Base-by-base conservation (phyloP, 1,284 basidiomycete genomes). In the Quambalaria eucalypti region DNA sequence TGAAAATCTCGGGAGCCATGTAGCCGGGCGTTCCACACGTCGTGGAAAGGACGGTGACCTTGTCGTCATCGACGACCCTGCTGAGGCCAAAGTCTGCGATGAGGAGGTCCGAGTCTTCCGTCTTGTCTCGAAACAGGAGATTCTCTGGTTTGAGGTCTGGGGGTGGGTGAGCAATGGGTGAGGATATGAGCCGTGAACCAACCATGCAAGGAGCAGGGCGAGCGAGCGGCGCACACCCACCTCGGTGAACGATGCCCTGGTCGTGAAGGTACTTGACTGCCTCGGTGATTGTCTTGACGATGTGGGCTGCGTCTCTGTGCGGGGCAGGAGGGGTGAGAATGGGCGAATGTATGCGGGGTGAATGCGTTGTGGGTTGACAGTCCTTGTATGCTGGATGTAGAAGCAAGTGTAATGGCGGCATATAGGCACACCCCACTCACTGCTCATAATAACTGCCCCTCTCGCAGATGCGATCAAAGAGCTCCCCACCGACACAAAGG, bases 1-100 rank as follows among this genome's bases (percentile, higher is more conserved):
- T 87, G 82, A 98, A 98, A 67, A 98, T 96, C 77, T 96, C 93
- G 0, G 93, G 92, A 0, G 93, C 91, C 93, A 97, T 97, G 78
- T 98, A 97, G 42, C 76, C 88, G 9, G 87, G 87, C 1, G 88
- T 90, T 8, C 93, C 93, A 68, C 93, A 98, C 25, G 96, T 89
- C 71, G 96, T 95, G 2, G 91, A 96, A 56, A 97, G 80, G 62
- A 87, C 80, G 51, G 84, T 87, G 67, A 93, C 83, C 75, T 90
- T 90, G 59, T 89, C 86, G 64, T 92, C 90, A 33, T 95, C 87
- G 79, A 98, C 86, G 23, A 95, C 82, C 28, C 90, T 75, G 7
- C 79, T 80, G 56, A 96, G 82, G 10, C 95, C 95, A 77, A 98
- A 98, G 78, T 98, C 95, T 3, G 95, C 93, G 63, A 98, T 87